A percentile compares a stretch with the other conserved stretches of the same genome.
Conservation (phyloP, 2,329 filamentous ascomycete genomes). For the Colletotrichum sp. region DNA sequence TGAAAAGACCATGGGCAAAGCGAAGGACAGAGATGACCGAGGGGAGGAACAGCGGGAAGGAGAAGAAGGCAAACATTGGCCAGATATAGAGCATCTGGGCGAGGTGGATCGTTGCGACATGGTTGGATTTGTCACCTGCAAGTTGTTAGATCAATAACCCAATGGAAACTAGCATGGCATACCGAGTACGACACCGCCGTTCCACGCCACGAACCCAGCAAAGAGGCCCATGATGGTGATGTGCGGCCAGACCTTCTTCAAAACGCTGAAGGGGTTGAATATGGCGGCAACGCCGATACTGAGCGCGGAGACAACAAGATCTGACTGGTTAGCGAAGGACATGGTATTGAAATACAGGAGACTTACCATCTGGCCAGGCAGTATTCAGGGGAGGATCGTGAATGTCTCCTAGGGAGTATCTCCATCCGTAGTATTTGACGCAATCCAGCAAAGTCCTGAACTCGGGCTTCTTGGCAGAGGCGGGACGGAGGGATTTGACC, state of each 20-base stretch:
- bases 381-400: constrained; percentile 58
- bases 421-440: constrained; percentile 42
- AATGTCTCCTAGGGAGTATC: constrained; percentile 56
- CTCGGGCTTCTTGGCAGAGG: constrained; percentile 31
- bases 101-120: constrained; percentile 86
- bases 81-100: constrained; percentile 96
- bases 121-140: constrained; percentile 89
- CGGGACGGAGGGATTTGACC: constrained; percentile 48
- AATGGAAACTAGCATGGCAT: constrained; percentile 26
- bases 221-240: constrained; percentile 72
- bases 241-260: constrained; percentile 61
- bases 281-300: constrained; percentile 68
- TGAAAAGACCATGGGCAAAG: neutral
- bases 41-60: constrained; percentile 74
- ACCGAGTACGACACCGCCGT: constrained; percentile 91
- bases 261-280: constrained; percentile 50
- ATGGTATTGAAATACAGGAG: neutral
- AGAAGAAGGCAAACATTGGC: constrained; percentile 90
- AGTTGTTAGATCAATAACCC: constrained; percentile 27
- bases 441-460: constrained; percentile 37
- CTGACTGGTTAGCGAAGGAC: constrained; percentile 35
- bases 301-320: constrained; percentile 60
- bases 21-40: constrained; percentile 41
- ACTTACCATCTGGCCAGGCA: constrained; percentile 57
- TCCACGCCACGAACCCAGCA: constrained; percentile 79